A percentile compares a stretch with the other conserved stretches of the same genome.
Evolutionary conservation across 768 basidiomycete species (phyloP).

Genomic region (Boletus reticulatus): DNA sequence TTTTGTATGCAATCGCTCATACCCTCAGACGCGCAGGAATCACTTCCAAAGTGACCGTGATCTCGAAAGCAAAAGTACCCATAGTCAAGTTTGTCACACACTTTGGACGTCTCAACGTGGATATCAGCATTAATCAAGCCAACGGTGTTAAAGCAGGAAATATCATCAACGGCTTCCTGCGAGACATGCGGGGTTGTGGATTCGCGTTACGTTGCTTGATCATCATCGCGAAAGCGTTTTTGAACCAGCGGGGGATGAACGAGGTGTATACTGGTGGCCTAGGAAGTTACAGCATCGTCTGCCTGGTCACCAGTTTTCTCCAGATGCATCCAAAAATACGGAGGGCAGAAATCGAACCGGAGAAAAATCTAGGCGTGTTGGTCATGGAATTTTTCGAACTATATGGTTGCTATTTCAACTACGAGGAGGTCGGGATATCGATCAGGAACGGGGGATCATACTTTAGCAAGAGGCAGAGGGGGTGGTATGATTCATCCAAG

Average conservation of each 20-base stretch:
- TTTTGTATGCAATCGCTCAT: conserved; percentile 76
- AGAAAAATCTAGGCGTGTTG: conserved; percentile 88
- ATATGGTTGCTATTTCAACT: conserved; percentile 91
- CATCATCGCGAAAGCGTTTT: conserved; percentile 86
- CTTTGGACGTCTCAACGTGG: conserved; percentile 81
- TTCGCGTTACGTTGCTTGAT: conserved; percentile 82
- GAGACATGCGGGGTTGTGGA: conserved; percentile 50
- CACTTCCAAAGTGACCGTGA: conserved; percentile 79
- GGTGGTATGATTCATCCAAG: conserved; percentile 70
- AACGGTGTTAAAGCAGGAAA: conserved; percentile 79
- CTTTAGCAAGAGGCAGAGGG: conserved; percentile 75
- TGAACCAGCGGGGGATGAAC: conserved; percentile 89
- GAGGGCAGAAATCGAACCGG: conserved; percentile 80
- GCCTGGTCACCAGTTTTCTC: conserved; percentile 88
- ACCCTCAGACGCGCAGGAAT: conserved; percentile 72
- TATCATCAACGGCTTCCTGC: conserved; percentile 79
- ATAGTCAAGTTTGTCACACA: conserved; percentile 93
- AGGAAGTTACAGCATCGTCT: conserved; percentile 93
- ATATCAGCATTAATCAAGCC: conserved; percentile 90
- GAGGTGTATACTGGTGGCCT: conserved; percentile 95
- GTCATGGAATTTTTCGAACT: conserved; percentile 97
- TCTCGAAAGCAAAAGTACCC: conserved; percentile 92
- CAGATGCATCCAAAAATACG: conserved; percentile 98
- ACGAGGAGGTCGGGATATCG: conserved; percentile 86
- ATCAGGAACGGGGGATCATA: conserved; percentile 86